Evolutionary conservation across 805 yeast genomes (phyloP).

Genomic region (Saccharomyces paradoxus): DNA sequence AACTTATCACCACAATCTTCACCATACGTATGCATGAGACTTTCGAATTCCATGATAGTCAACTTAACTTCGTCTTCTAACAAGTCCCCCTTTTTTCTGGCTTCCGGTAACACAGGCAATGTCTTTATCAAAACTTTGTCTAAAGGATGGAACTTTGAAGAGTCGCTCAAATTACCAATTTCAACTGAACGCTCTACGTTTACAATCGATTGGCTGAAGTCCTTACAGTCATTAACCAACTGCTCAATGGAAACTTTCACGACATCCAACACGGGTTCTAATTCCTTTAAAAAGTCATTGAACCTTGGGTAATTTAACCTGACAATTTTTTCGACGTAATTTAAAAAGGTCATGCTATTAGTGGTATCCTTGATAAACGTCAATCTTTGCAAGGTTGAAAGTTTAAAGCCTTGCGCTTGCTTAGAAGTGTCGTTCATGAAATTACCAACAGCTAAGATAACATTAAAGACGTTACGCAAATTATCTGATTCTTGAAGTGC

Average conservation of each 20-base stretch:
- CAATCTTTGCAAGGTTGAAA: conserved; percentile 81
- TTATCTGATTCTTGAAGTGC: conserved; percentile 58
- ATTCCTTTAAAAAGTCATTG: conserved; percentile 69
- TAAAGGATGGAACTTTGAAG: conserved; percentile 69
- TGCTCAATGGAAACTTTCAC: conserved; percentile 79
- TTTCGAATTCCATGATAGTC: conserved; percentile 57
- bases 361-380: conserved; percentile 85
- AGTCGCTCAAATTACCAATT: conserved; percentile 79
- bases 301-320: conserved; percentile 76
- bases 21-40: conserved; percentile 79
- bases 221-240: conserved; percentile 61
- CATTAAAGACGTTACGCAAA: conserved; percentile 65
- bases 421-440: conserved; percentile 91
- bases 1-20: conserved; percentile 70
- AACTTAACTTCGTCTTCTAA: conserved; percentile 55
- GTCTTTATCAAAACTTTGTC: conserved; percentile 63
- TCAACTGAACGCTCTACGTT: conserved; percentile 69
- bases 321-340: conserved; percentile 85
- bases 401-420: conserved; percentile 87
- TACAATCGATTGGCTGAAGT: conserved; percentile 49
- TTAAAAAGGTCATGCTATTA: conserved; percentile 81
- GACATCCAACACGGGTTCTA: conserved; percentile 45
- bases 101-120: conserved; percentile 61
- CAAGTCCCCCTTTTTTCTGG: conserved; percentile 59
- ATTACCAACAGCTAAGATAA: conserved; percentile 87